Conservation (phyloP, 768 basidiomycete genomes). For the Russula ochroleuca region DNA sequence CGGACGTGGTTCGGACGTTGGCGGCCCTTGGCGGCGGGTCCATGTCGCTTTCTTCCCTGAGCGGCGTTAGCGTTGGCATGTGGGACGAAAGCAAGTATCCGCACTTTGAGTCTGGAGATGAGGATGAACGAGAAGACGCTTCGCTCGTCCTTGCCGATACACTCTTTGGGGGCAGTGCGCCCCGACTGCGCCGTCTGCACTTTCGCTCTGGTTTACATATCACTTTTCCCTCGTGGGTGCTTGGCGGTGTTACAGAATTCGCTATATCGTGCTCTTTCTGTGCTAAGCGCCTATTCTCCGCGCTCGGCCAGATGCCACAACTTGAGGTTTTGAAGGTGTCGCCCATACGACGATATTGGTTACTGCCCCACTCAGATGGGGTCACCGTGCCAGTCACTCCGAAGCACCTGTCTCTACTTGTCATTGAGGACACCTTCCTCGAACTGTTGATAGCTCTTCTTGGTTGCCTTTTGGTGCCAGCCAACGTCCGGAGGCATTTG, state of each 20-base stretch:
- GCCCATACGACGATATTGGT: not conserved
- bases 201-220: constrained; percentile 3
- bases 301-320: constrained; percentile 11
- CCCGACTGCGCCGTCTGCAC: not conserved
- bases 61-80: not conserved
- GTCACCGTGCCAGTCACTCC: not conserved
- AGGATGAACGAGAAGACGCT: not conserved
- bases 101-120: not conserved
- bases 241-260: constrained; percentile 2
- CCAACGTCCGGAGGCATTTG: constrained; percentile 6
- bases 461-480: not conserved
- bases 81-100: not conserved
- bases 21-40: not conserved
- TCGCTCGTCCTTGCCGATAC: constrained; percentile 3
- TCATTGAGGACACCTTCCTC: not conserved
- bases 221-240: constrained; percentile 4
- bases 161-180: not conserved
- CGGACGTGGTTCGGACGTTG: constrained; percentile 1
- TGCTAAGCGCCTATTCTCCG: not conserved
- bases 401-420: not conserved
- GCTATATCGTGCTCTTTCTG: not conserved
- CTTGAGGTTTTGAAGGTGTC: not conserved
- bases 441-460: not conserved
- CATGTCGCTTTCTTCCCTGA: not conserved
- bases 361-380: not conserved